These are phyloP conservation scores for Aspergillus heteromorphus DNA, from an alignment of 495 filamentous ascomycete species.

Conservation along the genomic window DNA sequence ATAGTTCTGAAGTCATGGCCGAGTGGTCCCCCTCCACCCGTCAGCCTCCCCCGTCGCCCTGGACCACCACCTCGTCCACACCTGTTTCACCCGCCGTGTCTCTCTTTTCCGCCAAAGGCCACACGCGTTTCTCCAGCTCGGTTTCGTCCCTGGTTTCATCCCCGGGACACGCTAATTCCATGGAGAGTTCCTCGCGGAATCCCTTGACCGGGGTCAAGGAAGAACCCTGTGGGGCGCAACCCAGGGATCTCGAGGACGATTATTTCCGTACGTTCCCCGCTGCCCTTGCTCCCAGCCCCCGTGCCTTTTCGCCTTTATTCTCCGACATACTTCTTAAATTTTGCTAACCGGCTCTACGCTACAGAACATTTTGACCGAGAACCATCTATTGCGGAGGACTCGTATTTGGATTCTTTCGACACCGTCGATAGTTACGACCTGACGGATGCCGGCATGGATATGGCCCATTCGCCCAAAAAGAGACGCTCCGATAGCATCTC, in stretches of 20 bases:
- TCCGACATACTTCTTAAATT: neutral
- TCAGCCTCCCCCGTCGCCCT: constrained; percentile 25
- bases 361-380: constrained; percentile 38
- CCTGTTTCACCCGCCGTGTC: constrained; percentile 42
- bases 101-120: constrained; percentile 36
- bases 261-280: constrained; percentile 38
- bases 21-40: constrained; percentile 15
- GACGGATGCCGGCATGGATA: constrained; percentile 55
- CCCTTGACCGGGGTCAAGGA: constrained; percentile 51
- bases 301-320: constrained; percentile 1
- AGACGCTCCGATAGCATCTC: constrained; percentile 61
- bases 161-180: constrained; percentile 43
- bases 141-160: constrained; percentile 56
- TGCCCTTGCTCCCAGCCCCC: constrained; percentile 15
- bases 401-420: constrained; percentile 30
- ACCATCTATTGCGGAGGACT: constrained; percentile 25
- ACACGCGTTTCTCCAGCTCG: constrained; percentile 49
- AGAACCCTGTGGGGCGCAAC: constrained; percentile 40
- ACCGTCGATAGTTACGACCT: constrained; percentile 55
- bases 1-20: constrained; percentile 23
- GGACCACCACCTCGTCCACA: constrained; percentile 34
- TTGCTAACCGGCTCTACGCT: constrained; percentile 1
- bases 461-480: constrained; percentile 49
- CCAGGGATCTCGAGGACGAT: constrained; percentile 38
- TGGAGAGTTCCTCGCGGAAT: constrained; percentile 43